Conservation (phyloP, 768 basidiomycete species). For the Holtermanniella nyarrowii region DNA sequence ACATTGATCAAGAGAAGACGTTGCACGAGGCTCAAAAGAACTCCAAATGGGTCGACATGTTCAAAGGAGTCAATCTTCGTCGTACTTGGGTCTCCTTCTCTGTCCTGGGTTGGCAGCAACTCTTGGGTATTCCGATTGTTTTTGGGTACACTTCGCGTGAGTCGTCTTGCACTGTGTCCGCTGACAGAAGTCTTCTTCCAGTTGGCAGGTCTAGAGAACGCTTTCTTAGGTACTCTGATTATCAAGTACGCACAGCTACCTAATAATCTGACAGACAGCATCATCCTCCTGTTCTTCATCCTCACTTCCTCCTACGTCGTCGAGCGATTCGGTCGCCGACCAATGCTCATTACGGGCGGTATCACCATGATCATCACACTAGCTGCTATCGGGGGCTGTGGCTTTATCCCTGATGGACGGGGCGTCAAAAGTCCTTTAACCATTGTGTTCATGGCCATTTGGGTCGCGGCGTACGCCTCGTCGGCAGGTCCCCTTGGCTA, state of each 20-base stretch:
- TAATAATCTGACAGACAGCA: neutral
- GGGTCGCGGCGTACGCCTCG: conserved; percentile 4
- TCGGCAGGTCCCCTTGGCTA: conserved; percentile 11
- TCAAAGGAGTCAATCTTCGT: conserved; percentile 9
- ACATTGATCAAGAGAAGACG: neutral
- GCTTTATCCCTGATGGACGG: neutral
- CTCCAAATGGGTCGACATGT: neutral
- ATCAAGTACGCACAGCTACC: neutral
- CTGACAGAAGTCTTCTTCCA: conserved; percentile 23
- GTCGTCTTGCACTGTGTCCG: no score
- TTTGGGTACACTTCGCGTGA: conserved; percentile 9
- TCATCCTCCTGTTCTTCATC: conserved; percentile 7
- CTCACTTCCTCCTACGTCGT: conserved; percentile 5
- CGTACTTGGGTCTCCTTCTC: conserved; percentile 9
- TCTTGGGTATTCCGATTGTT: conserved; percentile 3
- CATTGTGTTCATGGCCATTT: conserved; percentile 3
- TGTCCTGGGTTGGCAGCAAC: conserved; percentile 4
- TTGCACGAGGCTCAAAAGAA: neutral
- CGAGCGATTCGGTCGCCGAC: conserved; percentile 12
- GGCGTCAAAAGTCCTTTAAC: no score
- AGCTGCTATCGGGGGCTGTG: conserved; percentile 4
- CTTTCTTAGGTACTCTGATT: conserved; percentile 12
- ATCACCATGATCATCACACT: conserved; percentile 1
- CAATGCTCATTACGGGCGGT: conserved; percentile 9
- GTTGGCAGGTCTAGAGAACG: conserved; percentile 10